Evolutionary conservation across 2,329 filamentous ascomycete genomes (phyloP), one percentile per base, ranked within the genome.

Genomic region (Neofusicoccum laricinum): DNA sequence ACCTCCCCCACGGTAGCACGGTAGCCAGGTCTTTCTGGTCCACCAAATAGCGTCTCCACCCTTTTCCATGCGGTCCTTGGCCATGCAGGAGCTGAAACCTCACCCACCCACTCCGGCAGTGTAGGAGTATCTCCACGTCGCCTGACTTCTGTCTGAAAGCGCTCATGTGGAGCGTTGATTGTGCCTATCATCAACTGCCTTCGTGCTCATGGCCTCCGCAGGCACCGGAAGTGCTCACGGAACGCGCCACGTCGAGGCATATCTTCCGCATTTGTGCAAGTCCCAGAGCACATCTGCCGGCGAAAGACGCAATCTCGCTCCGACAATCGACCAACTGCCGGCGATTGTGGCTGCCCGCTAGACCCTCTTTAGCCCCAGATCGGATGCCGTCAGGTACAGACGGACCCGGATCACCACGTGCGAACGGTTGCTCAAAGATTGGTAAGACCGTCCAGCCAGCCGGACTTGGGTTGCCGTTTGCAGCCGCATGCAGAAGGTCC

Each of bases 241-340:
- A 46, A 10, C n/a, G 19, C 38, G 21, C 53, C 53, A 32, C 34
- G 15, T 58, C 21, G 48, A 34, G 53, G 21, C 53, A 34, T 15
- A 30, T 58, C 40, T 30, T 38, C 53, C 53, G 53, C 38, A 10
- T 14, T 11, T 58, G 53, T 17, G 15, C 3, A 7, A 11, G 21
- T 25, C 40, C 53, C 38, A 34, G 40, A 34, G 53, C 38, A 14
- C 38, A 45, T 45, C 53, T 58, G 53, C 53, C 36, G 53, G 21
- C n/a, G 40, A 14, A 4, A 15, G 15, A 48, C n/a, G n/a, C 55
- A 59, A 38, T 46, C n/a, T 59, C 55, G 55, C 41, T 2, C 55
- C 41, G 55, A 46, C 25, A 38, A 36, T 40, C 10, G 25, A 36
- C 55, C 55, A 59, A 46, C 55, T 59, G 55, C 55, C 41, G 55